Conservation (phyloP, 2,329 filamentous ascomycete genomes). For the Fusarium sp. region DNA sequence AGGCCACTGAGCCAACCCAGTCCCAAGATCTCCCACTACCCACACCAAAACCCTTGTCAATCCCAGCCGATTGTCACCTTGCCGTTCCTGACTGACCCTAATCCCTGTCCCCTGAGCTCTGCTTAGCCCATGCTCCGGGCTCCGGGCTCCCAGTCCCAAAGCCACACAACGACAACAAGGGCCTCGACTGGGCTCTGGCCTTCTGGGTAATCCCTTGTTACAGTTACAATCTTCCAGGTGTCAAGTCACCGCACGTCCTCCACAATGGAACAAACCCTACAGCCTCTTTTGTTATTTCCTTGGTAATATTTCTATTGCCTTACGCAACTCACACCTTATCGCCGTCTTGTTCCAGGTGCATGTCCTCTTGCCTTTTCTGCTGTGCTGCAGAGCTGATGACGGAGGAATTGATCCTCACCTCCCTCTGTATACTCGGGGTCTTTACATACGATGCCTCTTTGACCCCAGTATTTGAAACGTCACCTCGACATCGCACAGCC, state of each 20-base stretch:
- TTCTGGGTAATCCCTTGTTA: constrained; percentile 17
- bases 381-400: background rate
- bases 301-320: constrained; percentile 1
- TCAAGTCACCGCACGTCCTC: constrained; percentile 23
- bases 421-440: constrained; percentile 10
- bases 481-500: constrained; percentile 42
- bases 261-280: constrained; percentile 18
- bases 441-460: constrained; percentile 29
- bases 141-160: constrained; percentile 15
- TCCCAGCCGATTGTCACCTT: constrained; percentile 44
- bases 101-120: constrained; percentile 26
- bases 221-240: constrained; percentile 21
- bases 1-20: constrained; percentile 11
- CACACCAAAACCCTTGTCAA: constrained; percentile 40
- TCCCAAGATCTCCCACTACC: constrained; percentile 34
- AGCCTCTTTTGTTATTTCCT: constrained; percentile 26
- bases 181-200: constrained; percentile 15
- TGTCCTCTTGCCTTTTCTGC: background rate
- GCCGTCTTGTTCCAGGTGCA: background rate
- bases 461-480: constrained; percentile 43
- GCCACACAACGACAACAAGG: constrained; percentile 17
- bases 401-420: constrained; percentile 28
- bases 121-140: constrained; percentile 28
- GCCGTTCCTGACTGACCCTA: constrained; percentile 42
- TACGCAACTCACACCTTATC: constrained; percentile 15